Evolutionary conservation across 1,139 yeast genomes (phyloP).

Genomic region (Blastobotrys petasosporus): DNA sequence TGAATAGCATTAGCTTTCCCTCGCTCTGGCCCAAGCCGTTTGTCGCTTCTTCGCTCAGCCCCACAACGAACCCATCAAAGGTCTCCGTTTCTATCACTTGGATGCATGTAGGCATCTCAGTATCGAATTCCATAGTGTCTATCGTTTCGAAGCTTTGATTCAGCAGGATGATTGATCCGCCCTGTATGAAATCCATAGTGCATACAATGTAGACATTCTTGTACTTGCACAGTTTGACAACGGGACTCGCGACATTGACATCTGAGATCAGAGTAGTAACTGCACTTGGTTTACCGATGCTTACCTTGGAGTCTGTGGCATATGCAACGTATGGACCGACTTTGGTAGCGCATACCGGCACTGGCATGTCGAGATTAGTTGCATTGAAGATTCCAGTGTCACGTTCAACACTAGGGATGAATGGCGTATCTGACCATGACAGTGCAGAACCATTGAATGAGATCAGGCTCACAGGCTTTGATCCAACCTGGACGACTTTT

Average conservation of each 20-base stretch:
- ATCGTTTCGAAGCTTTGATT: not conserved
- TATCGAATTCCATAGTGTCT: conserved; percentile 4
- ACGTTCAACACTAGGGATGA: no score
- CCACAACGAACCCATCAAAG: conserved; percentile 13
- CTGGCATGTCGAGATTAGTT: not conserved
- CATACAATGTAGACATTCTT: not conserved
- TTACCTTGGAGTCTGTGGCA: not conserved
- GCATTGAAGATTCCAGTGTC: no score
- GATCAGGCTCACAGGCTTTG: not conserved
- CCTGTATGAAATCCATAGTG: not conserved
- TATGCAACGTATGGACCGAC: not conserved
- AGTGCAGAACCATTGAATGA: not conserved
- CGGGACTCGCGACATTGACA: not conserved
- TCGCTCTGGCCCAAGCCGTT: not conserved
- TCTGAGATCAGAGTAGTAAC: no score
- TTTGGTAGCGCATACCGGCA: conserved; percentile 2
- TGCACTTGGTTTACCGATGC: not conserved
- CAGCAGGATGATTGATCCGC: conserved; percentile 3
- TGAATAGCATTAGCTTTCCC: conserved; percentile 8
- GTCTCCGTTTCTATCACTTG: conserved; percentile 6
- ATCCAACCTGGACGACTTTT: no score
- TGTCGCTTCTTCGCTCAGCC: conserved; percentile 10
- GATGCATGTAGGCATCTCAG: conserved; percentile 8
- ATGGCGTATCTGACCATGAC: conserved; percentile 1
- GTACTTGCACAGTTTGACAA: not conserved